These are phyloP conservation scores for Microstegium vimineum DNA, from an alignment of 176 grass and related monocot species.

Conservation along the genomic window DNA sequence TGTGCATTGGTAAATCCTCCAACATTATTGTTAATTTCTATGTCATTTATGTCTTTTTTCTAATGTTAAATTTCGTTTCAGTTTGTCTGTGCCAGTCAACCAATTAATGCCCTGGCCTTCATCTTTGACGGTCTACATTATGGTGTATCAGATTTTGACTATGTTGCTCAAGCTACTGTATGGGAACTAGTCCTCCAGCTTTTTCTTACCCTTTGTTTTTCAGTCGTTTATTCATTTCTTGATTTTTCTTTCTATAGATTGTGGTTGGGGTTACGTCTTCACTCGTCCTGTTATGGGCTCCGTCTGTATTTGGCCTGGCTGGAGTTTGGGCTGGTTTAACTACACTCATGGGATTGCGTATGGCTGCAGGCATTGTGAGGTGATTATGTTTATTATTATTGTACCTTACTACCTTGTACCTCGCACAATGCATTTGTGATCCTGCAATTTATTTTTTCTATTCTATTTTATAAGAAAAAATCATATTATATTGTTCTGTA, in stretches of 20 bases:
- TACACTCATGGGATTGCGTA: slow-evolving; percentile 83
- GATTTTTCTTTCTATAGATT: slow-evolving; percentile 57
- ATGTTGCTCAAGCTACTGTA: slow-evolving; percentile 82
- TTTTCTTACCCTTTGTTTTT: neutral
- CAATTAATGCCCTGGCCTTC: slow-evolving; percentile 91
- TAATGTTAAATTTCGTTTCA: slow-evolving; percentile 34
- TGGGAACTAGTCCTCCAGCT: slow-evolving; percentile 7
- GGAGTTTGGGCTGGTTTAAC: slow-evolving; percentile 96
- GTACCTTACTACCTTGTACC: neutral
- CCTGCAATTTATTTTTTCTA: neutral
- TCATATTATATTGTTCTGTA: neutral
- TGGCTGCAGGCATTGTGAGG: slow-evolving; percentile 71
- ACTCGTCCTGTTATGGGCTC: slow-evolving; percentile 75
- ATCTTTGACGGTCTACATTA: slow-evolving; percentile 96
- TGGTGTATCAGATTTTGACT: slow-evolving; percentile 91
- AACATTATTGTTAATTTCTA: neutral
- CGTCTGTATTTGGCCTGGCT: slow-evolving; percentile 66
- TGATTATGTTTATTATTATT: slow-evolving; percentile 28
- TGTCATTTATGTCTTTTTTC: neutral
- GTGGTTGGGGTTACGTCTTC: slow-evolving; percentile 67
- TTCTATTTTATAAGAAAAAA: slow-evolving; percentile 2
- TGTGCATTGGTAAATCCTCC: slow-evolving; percentile 72
- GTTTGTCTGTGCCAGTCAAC: slow-evolving; percentile 95
- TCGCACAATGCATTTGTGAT: neutral
- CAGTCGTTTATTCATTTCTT: slow-evolving; percentile 3